Percentiles rank a stretch among this genome's conserved stretches.
phyloP scores from a whole-genome alignment of 345 rosid species.

The Gossypium thurberi region DNA sequence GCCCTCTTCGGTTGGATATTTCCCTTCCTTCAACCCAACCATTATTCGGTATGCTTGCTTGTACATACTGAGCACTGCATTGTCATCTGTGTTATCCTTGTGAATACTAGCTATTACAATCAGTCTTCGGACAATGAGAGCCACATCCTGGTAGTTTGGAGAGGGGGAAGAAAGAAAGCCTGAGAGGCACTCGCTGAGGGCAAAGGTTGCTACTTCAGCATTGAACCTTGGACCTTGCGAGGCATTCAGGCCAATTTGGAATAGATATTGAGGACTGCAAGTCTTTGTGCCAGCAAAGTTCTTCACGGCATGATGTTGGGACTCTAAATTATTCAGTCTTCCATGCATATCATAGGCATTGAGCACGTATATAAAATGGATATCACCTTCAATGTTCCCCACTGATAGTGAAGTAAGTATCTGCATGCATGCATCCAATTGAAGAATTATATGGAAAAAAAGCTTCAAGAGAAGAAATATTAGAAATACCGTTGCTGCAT shows the following conservation, averaged over 20 bases:
- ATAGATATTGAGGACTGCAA: constrained; percentile 58
- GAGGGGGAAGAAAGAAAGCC: constrained; percentile 54
- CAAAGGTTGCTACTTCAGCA: constrained; percentile 61
- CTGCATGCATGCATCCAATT: constrained; percentile 32
- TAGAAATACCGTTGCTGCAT: background rate
- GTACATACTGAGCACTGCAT: constrained; percentile 51
- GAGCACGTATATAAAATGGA: constrained; percentile 64
- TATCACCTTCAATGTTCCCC: constrained; percentile 42
- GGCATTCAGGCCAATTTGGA: constrained; percentile 67
- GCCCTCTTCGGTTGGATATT: constrained; percentile 80
- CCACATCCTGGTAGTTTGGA: constrained; percentile 59
- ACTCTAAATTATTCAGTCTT: constrained; percentile 41
- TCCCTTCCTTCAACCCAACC: constrained; percentile 81
- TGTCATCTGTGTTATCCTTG: constrained; percentile 62
- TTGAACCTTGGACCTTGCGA: constrained; percentile 57
- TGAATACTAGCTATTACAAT: constrained; percentile 54
- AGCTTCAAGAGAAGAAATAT: background rate
- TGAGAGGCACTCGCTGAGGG: constrained; percentile 67
- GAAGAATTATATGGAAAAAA: background rate
- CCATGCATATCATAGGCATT: constrained; percentile 62
- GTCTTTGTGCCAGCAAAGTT: constrained; percentile 64
- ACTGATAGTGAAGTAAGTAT: constrained; percentile 35
- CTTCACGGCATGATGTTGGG: constrained; percentile 54
- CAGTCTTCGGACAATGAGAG: constrained; percentile 59
- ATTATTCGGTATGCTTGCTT: constrained; percentile 78